Base-by-base conservation (phyloP, 768 basidiomycete species). In the Lentinula edodes region DNA sequence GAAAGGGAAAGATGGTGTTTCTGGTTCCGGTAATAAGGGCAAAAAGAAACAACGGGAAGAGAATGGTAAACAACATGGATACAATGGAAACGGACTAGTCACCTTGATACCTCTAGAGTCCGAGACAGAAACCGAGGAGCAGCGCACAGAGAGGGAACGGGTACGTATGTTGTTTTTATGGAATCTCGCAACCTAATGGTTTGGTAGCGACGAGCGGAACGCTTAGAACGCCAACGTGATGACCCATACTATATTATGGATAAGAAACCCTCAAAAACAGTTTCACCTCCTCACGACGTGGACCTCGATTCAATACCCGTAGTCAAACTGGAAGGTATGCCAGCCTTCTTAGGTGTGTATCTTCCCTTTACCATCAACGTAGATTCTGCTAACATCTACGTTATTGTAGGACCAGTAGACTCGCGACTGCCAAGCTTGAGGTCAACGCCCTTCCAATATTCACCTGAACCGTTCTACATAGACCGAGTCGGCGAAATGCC, bases 231-330 rank as follows among this genome's bases (percentile, higher is more conserved):
- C 62, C 78, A 88, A 64, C 84, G 84, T 43, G 91, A 93, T 64
- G 94, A 98, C 69, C 95, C 95, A 4, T 97, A 94, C 74, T 95
- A 97, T 72, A 87, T 97, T 64, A 79, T 87, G 42, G 89, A 91
- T 65, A 83, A 85, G 45, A 74, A 71, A 58, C 76, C 83, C 1
- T 69, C 78, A 64, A 76, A 73, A 59, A 64, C 70, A 32, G 56
- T 62, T 28, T 59, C 63, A 28, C 58, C 60, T 32, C 43, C 34
- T 2, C 63, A 73, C 7, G 46, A 43, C 16, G 81, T 84, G 12
- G 93, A 97, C 68, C 65, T 97, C n/a, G 94, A 97, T 66, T 84
- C 88, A 8, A 98, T 98, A 73, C 95, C 96, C 0, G 85, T 99
- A 23, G 92, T 98, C 35, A 83, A 78, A 63, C 74, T 98, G 51